Evolutionary conservation across 805 yeast genomes (phyloP), one percentile per base, ranked within the genome.

Genomic region (Barnettozyma vustinii): DNA sequence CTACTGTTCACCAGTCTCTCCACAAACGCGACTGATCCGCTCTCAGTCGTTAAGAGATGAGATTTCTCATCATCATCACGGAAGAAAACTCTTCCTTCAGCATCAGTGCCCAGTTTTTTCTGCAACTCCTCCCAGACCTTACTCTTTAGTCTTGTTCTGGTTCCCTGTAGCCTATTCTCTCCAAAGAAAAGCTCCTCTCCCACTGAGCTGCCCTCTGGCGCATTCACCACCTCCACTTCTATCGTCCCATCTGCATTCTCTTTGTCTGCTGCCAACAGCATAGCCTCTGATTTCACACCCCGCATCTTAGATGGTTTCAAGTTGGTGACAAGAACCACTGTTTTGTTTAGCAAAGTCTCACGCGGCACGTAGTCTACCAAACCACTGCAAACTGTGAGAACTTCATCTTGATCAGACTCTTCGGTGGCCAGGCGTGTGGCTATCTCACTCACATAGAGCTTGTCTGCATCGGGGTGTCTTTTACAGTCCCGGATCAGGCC

Each of bases 221-320:
- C 80, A 3, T 46, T 49, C 0, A 81, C 74, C 6, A 79, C 61
- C 42, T 74, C 81, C 4, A 80, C 80, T 23, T 53, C 53, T 1
- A 50, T 33, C 2, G 47, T 51, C 4, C 30, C 27, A 2, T 54
- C 63, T 8, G 42, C 53, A 6, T 36, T 48, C 0, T 46, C 33
- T 13, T 51, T 61, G 30, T 68, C 77, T 1, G 86, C 81, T n/a
- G 87, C 87, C 19, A 83, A 58, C 1, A 83, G 57, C 88, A 83
- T 83, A 0, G 84, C 87, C 53, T 81, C 79, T 2, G 86, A 80
- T 37, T 58, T 60, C 19, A 76, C 73, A 1, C 88, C 88, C 52
- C 87, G 66, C 76, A 83, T 75, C 58, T 80, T 81, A 10, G 80
- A 71, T 3, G 81, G 76, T 55, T 81, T 83, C 61, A 83, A 62